phyloP scores from a whole-genome alignment of 2,329 filamentous ascomycete genomes.

The Sporothrix sp. region DNA sequence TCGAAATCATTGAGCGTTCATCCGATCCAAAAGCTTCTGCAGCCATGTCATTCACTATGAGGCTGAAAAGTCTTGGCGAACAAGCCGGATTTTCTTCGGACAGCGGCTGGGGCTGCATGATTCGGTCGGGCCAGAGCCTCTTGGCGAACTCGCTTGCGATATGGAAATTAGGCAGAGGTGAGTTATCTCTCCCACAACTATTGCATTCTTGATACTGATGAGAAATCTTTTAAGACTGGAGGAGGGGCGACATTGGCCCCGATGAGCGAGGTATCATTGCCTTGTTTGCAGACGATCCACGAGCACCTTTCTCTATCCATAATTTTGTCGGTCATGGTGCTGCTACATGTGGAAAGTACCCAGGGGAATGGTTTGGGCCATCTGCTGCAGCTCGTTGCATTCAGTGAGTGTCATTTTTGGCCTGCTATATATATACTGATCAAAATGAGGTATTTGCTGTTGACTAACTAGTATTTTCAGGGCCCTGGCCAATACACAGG shows the following conservation, averaged over 20 bases:
- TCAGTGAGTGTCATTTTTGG: conserved; percentile 51
- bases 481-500: conserved; percentile 60
- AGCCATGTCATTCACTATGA: conserved; percentile 72
- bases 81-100: conserved; percentile 79
- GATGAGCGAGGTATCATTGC: conserved; percentile 65
- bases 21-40: conserved; percentile 60
- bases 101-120: conserved; percentile 98
- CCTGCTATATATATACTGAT: too few species aligned
- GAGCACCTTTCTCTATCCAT: conserved; percentile 87
- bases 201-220: too few species aligned
- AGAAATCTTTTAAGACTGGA: too few species aligned
- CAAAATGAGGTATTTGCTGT: too few species aligned
- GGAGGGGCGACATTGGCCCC: conserved; percentile 45
- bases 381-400: conserved; percentile 92
- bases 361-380: conserved; percentile 98
- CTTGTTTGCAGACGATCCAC: conserved; percentile 77
- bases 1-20: conserved; percentile 71
- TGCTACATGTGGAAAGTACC: conserved; percentile 80
- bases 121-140: conserved; percentile 86
- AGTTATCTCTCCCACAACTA: too few species aligned
- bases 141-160: conserved; percentile 75
- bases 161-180: conserved; percentile 69
- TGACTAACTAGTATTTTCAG: conserved; percentile 33
- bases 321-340: conserved; percentile 87
- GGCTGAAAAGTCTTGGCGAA: conserved; percentile 70